Conservation (phyloP, 306 rosid species). For the Prunus kanzakura region DNA sequence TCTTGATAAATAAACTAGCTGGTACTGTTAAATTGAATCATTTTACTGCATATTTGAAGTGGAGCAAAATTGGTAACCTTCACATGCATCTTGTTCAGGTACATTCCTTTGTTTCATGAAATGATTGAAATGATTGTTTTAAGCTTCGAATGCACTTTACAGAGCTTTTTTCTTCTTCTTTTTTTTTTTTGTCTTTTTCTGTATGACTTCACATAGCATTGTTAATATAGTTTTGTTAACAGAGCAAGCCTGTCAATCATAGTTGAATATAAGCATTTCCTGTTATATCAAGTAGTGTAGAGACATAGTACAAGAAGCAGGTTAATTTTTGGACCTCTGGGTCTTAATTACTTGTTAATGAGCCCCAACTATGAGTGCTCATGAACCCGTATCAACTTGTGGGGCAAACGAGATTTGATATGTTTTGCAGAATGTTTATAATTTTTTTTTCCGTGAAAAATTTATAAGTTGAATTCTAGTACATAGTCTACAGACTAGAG, state of each 20-base stretch:
- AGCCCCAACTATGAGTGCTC: neutral
- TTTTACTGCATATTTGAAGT: conserved; percentile 54
- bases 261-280: neutral
- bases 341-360: neutral
- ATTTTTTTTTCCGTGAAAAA: neutral
- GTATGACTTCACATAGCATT: neutral
- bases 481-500: neutral
- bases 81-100: conserved; percentile 69
- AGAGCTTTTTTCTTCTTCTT: neutral
- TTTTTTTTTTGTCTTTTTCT: neutral
- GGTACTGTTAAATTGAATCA: conserved; percentile 48
- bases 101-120: neutral
- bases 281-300: neutral
- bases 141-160: neutral
- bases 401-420: neutral
- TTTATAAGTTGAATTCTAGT: neutral
- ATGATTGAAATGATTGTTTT: neutral
- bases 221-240: neutral
- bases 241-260: neutral
- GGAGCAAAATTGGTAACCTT: conserved; percentile 80
- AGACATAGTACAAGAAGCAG: neutral
- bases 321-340: neutral
- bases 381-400: neutral
- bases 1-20: conserved; percentile 39
- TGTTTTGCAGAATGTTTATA: neutral